Evolutionary conservation across 345 rosid species (phyloP).

Genomic region (Arabidopsis arenosa): DNA sequence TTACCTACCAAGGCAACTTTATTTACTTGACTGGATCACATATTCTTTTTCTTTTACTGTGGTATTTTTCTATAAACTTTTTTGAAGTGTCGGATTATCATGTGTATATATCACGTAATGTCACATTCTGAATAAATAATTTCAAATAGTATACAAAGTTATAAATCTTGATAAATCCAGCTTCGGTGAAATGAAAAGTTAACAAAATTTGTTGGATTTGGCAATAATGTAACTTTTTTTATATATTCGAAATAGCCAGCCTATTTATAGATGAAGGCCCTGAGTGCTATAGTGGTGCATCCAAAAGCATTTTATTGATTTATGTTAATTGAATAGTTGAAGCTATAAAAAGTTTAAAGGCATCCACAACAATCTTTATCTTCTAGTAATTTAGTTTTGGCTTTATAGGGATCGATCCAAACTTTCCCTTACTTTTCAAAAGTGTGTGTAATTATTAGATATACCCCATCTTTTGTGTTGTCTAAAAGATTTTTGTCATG

Average conservation of each 20-base stretch:
- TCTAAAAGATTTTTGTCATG: neutral
- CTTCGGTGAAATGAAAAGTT: neutral
- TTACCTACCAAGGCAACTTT: neutral
- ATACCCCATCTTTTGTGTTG: neutral
- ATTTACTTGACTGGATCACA: constrained; percentile 8
- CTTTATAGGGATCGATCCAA: neutral
- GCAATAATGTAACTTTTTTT: neutral
- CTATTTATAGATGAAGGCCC: no score
- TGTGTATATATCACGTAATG: constrained; percentile 29
- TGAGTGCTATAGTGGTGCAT: no score
- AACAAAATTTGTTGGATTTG: neutral
- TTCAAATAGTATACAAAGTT: neutral
- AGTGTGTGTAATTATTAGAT: neutral
- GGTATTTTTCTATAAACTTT: neutral
- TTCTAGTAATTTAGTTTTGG: no score
- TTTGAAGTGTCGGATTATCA: neutral
- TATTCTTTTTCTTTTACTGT: constrained; percentile 14
- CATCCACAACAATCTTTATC: no score
- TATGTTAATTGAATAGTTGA: no score
- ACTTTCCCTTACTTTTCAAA: neutral
- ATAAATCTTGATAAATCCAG: constrained; percentile 4
- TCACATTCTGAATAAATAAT: constrained; percentile 10
- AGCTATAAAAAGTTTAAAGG: no score
- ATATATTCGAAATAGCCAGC: no score
- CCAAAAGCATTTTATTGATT: no score